phyloP scores from a whole-genome alignment of 805 yeast species.

The Kluyveromyces siamensis region DNA sequence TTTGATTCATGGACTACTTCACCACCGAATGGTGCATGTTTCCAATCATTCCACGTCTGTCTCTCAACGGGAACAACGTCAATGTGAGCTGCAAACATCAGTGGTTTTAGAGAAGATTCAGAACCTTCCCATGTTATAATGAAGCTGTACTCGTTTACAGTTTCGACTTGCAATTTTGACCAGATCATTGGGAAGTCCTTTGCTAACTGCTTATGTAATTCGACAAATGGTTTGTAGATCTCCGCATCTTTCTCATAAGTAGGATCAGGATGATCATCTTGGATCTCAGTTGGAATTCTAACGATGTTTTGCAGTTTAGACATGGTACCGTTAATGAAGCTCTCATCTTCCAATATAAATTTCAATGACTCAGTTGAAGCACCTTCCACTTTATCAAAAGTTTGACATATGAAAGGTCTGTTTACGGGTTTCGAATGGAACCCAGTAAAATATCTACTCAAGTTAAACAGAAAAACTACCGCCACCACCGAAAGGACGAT shows the following conservation, averaged over 20 bases:
- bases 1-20: conserved; percentile 46
- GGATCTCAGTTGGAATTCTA: conserved; percentile 48
- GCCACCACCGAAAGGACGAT: not conserved
- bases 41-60: conserved; percentile 51
- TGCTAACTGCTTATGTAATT: conserved; percentile 46
- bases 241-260: conserved; percentile 43
- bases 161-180: conserved; percentile 39
- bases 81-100: conserved; percentile 65
- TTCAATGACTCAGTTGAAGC: conserved; percentile 2
- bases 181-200: conserved; percentile 47
- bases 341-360: conserved; percentile 17
- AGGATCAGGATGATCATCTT: conserved; percentile 38
- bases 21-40: conserved; percentile 55
- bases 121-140: conserved; percentile 57
- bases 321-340: conserved; percentile 31
- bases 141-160: conserved; percentile 54
- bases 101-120: conserved; percentile 43
- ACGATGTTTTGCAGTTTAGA: conserved; percentile 44
- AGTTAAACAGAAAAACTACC: not conserved
- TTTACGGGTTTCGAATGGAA: not conserved
- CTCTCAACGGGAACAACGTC: conserved; percentile 73
- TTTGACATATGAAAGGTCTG: conserved; percentile 5
- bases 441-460: not conserved
- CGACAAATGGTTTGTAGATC: conserved; percentile 24
- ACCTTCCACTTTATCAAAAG: conserved; percentile 6